Percentiles rank a stretch among this genome's conserved stretches.
Conservation (phyloP, 1,139 yeast species). For the Arxiozyma slooffiae region DNA sequence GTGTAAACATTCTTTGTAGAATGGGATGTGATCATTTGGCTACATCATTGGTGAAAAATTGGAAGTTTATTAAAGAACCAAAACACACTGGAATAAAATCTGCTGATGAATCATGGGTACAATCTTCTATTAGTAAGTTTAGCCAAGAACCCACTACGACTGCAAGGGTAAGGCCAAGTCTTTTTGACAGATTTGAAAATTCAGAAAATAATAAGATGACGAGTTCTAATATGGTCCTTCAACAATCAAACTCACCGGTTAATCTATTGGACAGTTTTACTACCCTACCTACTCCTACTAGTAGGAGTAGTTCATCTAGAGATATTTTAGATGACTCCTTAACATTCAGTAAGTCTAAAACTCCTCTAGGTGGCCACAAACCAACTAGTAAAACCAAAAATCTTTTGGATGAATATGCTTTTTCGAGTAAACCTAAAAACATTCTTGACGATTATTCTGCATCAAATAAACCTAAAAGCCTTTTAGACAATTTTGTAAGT, state of each 20-base stretch:
- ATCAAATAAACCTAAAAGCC: slow-evolving; percentile 3
- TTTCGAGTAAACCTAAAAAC: slow-evolving; percentile 1
- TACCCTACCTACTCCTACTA: neutral
- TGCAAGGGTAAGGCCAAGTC: slow-evolving; percentile 19
- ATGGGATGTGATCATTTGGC: slow-evolving; percentile 90
- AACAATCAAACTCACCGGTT: neutral
- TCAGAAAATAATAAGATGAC: neutral
- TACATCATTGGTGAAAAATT: slow-evolving; percentile 49
- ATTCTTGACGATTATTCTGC: slow-evolving; percentile 3
- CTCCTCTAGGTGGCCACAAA: slow-evolving; percentile 10
- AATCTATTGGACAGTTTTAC: slow-evolving; percentile 9
- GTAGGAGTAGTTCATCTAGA: neutral
- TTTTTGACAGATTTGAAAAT: slow-evolving; percentile 22
- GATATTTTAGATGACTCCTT: slow-evolving; percentile 4
- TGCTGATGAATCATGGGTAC: slow-evolving; percentile 2
- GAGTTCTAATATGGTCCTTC: neutral
- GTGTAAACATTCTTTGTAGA: slow-evolving; percentile 58
- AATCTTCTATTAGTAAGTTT: slow-evolving; percentile 8
- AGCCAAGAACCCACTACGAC: slow-evolving; percentile 16
- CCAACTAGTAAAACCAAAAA: slow-evolving; percentile 3
- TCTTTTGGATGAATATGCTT: neutral
- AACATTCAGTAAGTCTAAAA: slow-evolving; percentile 2
- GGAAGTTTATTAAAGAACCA: slow-evolving; percentile 47
- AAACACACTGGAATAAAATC: slow-evolving; percentile 7
- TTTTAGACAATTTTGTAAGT: slow-evolving; percentile 8